Percentiles rank a stretch among this genome's conserved stretches.
Evolutionary conservation across 768 basidiomycete species (phyloP).

Genomic region (Mycena vulgaris): DNA sequence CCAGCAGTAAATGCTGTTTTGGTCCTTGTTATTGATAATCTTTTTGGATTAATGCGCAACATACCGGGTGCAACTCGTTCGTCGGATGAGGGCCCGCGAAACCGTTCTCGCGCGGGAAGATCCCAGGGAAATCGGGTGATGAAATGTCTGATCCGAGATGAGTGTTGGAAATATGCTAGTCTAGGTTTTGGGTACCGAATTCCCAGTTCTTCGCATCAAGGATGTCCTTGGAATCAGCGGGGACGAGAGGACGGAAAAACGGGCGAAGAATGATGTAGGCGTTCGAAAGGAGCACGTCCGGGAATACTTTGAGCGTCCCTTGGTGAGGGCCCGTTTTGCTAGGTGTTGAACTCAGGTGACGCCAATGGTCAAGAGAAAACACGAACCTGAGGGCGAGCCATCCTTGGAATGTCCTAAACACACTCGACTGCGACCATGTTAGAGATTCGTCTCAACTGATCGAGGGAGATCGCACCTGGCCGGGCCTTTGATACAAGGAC

Average conservation of each 20-base stretch:
- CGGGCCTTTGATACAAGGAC: conserved; percentile 65
- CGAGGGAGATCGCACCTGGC: conserved; percentile 51
- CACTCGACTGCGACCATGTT: conserved; percentile 44
- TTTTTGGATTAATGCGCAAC: conserved; percentile 53
- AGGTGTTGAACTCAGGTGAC: conserved; percentile 6
- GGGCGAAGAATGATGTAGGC: conserved; percentile 76
- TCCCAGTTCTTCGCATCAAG: conserved; percentile 60
- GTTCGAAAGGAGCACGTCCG: conserved; percentile 68
- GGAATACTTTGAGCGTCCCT: conserved; percentile 73
- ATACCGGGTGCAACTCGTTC: conserved; percentile 51
- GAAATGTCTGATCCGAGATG: conserved; percentile 51
- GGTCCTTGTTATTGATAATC: conserved; percentile 46
- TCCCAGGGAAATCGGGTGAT: conserved; percentile 59
- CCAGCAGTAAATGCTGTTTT: conserved; percentile 63
- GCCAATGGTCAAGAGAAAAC: conserved; percentile 40
- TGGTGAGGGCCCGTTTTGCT: conserved; percentile 69
- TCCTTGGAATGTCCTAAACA: conserved; percentile 70
- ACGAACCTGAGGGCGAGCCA: conserved; percentile 70
- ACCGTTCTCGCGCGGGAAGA: conserved; percentile 44
- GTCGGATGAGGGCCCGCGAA: conserved; percentile 57
- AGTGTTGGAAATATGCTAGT: background rate
- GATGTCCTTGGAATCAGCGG: conserved; percentile 50
- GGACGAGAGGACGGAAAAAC: conserved; percentile 69
- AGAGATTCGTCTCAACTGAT: too few relatives aligned
- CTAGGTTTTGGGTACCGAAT: conserved; percentile 46